Evolutionary conservation across 768 basidiomycete genomes (phyloP).

Genomic region (Pleurotus tuoliensis): DNA sequence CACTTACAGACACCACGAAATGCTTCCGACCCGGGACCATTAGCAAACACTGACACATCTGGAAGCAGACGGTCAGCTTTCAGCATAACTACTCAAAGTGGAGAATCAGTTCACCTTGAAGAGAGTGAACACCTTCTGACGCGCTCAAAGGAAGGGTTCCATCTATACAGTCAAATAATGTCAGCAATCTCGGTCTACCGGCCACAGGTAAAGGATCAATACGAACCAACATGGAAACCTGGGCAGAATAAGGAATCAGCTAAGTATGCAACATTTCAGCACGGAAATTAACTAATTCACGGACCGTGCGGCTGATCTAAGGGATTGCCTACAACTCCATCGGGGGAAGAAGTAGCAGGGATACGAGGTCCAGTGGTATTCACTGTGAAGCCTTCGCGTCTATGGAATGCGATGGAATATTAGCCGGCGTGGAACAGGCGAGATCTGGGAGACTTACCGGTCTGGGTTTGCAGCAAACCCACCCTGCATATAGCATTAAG

Average conservation of each 20-base stretch:
- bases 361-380: conserved; percentile 32
- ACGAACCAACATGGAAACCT: conserved; percentile 31
- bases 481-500: conserved; percentile 15
- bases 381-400: conserved; percentile 33
- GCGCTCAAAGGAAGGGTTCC: conserved; percentile 31
- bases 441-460: conserved; percentile 22
- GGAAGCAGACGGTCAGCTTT: conserved; percentile 2
- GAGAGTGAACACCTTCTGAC: conserved; percentile 39
- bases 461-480: conserved; percentile 41
- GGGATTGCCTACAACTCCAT: conserved; percentile 30
- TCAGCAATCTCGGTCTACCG: not conserved
- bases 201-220: not conserved
- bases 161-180: conserved; percentile 13
- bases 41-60: conserved; percentile 43
- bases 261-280: not conserved
- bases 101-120: conserved; percentile 23
- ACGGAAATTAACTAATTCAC: not conserved
- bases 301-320: conserved; percentile 28
- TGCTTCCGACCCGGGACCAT: conserved; percentile 35
- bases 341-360: conserved; percentile 24
- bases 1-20: conserved; percentile 42
- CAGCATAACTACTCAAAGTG: not conserved
- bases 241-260: not conserved
- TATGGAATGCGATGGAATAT: conserved; percentile 9
- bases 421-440: not conserved